phyloP scores from a whole-genome alignment of 2,329 filamentous ascomycete species.

The Apiospora malaysiana region DNA sequence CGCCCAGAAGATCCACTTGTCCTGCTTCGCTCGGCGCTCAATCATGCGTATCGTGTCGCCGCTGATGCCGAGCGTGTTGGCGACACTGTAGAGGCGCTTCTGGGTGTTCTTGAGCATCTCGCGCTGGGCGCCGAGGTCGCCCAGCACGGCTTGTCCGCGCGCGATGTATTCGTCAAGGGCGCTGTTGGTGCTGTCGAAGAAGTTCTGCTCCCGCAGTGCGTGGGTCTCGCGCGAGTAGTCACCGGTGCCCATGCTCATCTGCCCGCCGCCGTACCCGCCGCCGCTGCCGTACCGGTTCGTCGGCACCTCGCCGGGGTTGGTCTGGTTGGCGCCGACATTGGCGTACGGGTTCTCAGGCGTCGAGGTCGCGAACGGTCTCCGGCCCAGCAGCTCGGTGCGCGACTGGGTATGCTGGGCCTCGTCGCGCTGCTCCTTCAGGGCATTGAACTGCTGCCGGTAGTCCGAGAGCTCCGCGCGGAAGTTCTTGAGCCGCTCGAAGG shows the following conservation, averaged over 20 bases:
- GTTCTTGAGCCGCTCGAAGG: conserved; percentile 80
- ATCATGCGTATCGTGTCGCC: conserved; percentile 98
- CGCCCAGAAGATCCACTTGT: conserved; percentile 97
- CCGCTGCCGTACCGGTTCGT: conserved; percentile 48
- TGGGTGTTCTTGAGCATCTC: conserved; percentile 97
- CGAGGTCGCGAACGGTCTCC: conserved; percentile 78
- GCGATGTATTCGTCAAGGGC: conserved; percentile 95
- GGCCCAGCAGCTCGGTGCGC: conserved; percentile 81
- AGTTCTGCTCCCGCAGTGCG: conserved; percentile 86
- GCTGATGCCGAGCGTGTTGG: conserved; percentile 90
- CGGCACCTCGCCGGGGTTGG: conserved; percentile 44
- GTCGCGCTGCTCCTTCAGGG: conserved; percentile 77
- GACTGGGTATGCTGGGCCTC: conserved; percentile 71
- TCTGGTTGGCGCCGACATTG: conserved; percentile 49
- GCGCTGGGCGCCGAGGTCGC: conserved; percentile 85
- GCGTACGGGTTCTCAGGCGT: conserved; percentile 94
- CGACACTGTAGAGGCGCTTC: conserved; percentile 86
- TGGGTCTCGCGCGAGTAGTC: conserved; percentile 78
- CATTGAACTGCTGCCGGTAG: conserved; percentile 78
- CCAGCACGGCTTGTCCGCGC: conserved; percentile 85
- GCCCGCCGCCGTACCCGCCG: conserved; percentile 39
- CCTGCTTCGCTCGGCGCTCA: conserved; percentile 86
- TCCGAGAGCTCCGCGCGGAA: conserved; percentile 84
- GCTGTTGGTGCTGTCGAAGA: conserved; percentile 80
- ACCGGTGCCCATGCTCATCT: conserved; percentile 55